Percentiles rank a stretch among this genome's conserved stretches.
phyloP scores from a whole-genome alignment of 306 rosid species.

The Medicago ruthenica region DNA sequence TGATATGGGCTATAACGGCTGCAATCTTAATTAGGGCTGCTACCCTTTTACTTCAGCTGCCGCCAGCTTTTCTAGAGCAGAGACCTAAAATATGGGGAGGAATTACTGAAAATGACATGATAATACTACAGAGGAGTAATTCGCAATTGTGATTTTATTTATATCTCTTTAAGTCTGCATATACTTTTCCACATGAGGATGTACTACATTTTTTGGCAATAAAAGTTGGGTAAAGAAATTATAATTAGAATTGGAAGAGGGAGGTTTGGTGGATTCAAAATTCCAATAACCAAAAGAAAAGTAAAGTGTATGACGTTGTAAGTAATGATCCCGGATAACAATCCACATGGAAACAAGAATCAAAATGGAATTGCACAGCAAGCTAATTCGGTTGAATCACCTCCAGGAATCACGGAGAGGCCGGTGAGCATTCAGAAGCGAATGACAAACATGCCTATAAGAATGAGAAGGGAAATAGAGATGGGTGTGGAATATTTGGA shows the following conservation, averaged over 20 bases:
- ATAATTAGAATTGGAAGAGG: background rate
- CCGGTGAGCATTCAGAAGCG: too few species aligned
- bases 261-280: background rate
- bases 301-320: background rate
- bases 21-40: slow-evolving; percentile 76
- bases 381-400: too few species aligned
- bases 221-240: background rate
- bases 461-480: too few species aligned
- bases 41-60: slow-evolving; percentile 58
- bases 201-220: slow-evolving; percentile 30
- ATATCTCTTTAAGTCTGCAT: slow-evolving; percentile 10
- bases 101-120: slow-evolving; percentile 48
- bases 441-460: too few species aligned
- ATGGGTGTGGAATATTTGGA: too few species aligned
- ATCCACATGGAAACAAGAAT: too few species aligned
- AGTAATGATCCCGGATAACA: too few species aligned
- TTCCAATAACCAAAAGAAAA: background rate
- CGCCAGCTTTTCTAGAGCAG: slow-evolving; percentile 73
- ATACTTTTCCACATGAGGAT: background rate
- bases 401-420: too few species aligned
- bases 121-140: slow-evolving; percentile 13
- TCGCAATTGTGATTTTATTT: slow-evolving; percentile 36
- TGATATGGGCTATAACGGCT: slow-evolving; percentile 93
- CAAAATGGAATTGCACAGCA: too few species aligned
- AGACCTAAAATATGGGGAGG: slow-evolving; percentile 75